Evolutionary conservation across 495 filamentous ascomycete genomes (phyloP).

Genomic region (Penicillium arizonense): DNA sequence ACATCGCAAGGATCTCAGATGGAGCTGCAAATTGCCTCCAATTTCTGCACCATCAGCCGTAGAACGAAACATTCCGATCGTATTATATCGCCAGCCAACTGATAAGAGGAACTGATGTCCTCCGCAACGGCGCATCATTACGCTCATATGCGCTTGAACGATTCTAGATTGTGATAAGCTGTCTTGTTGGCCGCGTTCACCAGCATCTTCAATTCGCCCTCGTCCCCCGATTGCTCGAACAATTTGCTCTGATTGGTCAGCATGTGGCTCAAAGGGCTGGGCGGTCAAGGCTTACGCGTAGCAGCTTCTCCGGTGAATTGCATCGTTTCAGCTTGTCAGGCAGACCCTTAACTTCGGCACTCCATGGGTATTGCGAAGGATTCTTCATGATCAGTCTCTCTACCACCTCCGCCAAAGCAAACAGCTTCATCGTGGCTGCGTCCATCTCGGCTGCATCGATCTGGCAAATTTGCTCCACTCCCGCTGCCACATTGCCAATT

Average conservation of each 20-base stretch:
- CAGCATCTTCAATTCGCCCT: conserved; percentile 1
- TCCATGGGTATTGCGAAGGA: neutral
- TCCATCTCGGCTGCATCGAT: neutral
- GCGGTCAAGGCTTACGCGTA: neutral
- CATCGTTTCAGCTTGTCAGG: neutral
- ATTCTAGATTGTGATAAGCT: conserved; percentile 1
- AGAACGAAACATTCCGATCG: too few species aligned
- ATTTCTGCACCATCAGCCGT: too few species aligned
- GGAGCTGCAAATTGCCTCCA: too few species aligned
- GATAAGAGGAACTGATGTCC: too few species aligned
- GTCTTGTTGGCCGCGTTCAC: conserved; percentile 2
- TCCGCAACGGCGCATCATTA: neutral
- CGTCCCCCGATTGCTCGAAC: neutral
- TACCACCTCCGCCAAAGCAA: conserved; percentile 1
- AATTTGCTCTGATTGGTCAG: neutral
- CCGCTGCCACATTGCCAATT: neutral
- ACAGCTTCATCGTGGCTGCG: conserved; percentile 1
- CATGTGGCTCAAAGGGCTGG: neutral
- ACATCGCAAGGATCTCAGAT: too few species aligned
- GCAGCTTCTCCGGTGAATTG: neutral
- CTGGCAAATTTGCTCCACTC: neutral
- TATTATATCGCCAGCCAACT: too few species aligned
- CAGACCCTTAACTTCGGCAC: neutral
- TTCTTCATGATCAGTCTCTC: neutral
- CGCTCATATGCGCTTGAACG: neutral